Evolutionary conservation across 495 filamentous ascomycete genomes (phyloP), one percentile per base, ranked within the genome.

Genomic region (Xylaria curta): DNA sequence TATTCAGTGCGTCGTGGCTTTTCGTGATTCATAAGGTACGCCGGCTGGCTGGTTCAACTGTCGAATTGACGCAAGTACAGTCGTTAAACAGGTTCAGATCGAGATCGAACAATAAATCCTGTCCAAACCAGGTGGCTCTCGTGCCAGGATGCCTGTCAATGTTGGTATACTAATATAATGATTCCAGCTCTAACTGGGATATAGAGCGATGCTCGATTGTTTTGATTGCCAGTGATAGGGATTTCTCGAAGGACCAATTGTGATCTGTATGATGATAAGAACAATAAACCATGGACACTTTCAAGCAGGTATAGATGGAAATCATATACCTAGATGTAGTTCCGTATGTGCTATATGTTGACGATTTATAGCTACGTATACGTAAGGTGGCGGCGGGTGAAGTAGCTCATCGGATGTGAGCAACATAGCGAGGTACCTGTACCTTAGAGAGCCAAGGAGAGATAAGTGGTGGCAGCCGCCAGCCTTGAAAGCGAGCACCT

Each of bases 391-490:
- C 1, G 53, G 53, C 1, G 4, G 53, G 26, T 17, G 42, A 64
- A 24, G 63, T 46, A 49, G 63, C 44, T 24, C 19, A 28, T 51
- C 63, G 36, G 38, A 51, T 44, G 9, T 19, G 28, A 19, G 44
- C 24, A 66, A 13, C 63, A 38, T 15, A n/a, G 44, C 44, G 1
- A 66, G n/a, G 69, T 71, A 71, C 69, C 40, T 46, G 24, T 65
- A 71, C 60, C 69, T 71, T 53, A 1, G 44, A 38, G n/a, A 28
- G 19, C 38, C 9, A 53, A 51, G 44, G 31, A 15, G 31, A 36
- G 17, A 4, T 15, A 49, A 51, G 46, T 66, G 46, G 24, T 53
- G 63, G 24, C 44, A 66, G 44, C 28, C 46, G 63, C 46, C 63
- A 66, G 63, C 63, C 8, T 53, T n/a, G n/a, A 46, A 33, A n/a